Evolutionary conservation across 441 rosid species (phyloP), one percentile per base, ranked within the genome.

Genomic region (Capsella rubella): DNA sequence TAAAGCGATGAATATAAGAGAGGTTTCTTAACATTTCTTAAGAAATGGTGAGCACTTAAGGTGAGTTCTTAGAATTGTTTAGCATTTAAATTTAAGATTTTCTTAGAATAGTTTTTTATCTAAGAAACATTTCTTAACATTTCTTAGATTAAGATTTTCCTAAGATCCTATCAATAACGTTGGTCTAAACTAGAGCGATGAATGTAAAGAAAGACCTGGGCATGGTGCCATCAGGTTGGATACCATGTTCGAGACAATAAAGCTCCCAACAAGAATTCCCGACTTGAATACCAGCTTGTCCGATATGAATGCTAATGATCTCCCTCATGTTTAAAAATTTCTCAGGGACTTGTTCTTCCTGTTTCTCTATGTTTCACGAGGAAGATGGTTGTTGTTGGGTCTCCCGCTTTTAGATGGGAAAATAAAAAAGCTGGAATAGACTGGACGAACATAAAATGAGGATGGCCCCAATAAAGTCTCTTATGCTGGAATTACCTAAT

Each of bases 231-330:
- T 40, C 43, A 14, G 43, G 43, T 40, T 40, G 43, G 43, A 40
- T 40, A 16, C 97, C 97, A 58, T 91, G 97, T 82, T 91, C 95
- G 64, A 91, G 97, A 76, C 93, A 91, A 82, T 91, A 91, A 53
- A 91, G 93, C 67, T 82, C 86, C 83, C 82, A 86, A 61, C 89
- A 86, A 62, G 89, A 84, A 64, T 86, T 84, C 27, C 89, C 87
- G 64, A 86, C 89, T 79, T 86, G 87, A 58, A 86, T 86, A 64
- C 87, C 86, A 49, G 89, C 89, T 74, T 86, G 87, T 46, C 87
- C 89, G 49, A 86, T 86, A 81, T 86, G 89, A 64, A 85, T 79
- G 13, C 84, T 82, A 34, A 83, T 85, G 81, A 87, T 83, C 77
- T 85, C 89, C 42, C 89, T 82, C 89, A 86, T 86, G 60, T 75